These are phyloP conservation scores for Yamadazyma kanchanaburiensis DNA, from an alignment of 1,139 yeast species.

Conservation along the genomic window DNA sequence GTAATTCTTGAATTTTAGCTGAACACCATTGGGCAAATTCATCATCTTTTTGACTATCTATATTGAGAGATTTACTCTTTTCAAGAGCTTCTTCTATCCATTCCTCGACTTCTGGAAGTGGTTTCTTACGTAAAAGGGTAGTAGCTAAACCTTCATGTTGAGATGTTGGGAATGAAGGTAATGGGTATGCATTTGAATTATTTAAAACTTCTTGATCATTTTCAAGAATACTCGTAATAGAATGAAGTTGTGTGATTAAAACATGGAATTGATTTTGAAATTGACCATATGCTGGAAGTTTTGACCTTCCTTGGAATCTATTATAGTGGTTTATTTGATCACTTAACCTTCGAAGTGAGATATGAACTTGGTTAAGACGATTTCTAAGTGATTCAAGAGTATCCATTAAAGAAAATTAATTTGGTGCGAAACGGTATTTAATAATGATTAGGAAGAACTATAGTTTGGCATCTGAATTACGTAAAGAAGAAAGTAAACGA, in stretches of 20 bases:
- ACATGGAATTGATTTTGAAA: slow-evolving; percentile 81
- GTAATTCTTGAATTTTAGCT: slow-evolving; percentile 46
- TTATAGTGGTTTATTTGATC: slow-evolving; percentile 42
- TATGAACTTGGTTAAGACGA: slow-evolving; percentile 42
- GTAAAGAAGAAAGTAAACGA: slow-evolving; percentile 35
- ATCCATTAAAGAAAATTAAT: slow-evolving; percentile 25
- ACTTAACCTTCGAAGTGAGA: slow-evolving; percentile 39
- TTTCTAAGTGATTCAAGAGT: slow-evolving; percentile 43
- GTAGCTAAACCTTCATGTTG: slow-evolving; percentile 80
- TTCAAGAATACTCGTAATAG: slow-evolving; percentile 67
- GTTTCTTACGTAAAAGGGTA: slow-evolving; percentile 80
- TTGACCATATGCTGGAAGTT: slow-evolving; percentile 39
- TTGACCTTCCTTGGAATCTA: slow-evolving; percentile 35
- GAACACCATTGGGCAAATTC: slow-evolving; percentile 64
- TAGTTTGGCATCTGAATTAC: slow-evolving; percentile 40
- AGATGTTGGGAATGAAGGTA: slow-evolving; percentile 78
- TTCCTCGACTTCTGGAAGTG: slow-evolving; percentile 83
- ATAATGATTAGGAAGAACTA: slow-evolving; percentile 42
- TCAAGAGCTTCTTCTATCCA: slow-evolving; percentile 69
- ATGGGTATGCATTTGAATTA: slow-evolving; percentile 75
- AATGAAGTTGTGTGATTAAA: slow-evolving; percentile 72
- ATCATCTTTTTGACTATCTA: slow-evolving; percentile 41
- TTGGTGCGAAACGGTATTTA: slow-evolving; percentile 2
- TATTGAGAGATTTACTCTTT: slow-evolving; percentile 20
- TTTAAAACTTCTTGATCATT: slow-evolving; percentile 57